These are phyloP conservation scores for Silene latifolia DNA, from an alignment of 148 eudicot genomes.

Conservation along the genomic window DNA sequence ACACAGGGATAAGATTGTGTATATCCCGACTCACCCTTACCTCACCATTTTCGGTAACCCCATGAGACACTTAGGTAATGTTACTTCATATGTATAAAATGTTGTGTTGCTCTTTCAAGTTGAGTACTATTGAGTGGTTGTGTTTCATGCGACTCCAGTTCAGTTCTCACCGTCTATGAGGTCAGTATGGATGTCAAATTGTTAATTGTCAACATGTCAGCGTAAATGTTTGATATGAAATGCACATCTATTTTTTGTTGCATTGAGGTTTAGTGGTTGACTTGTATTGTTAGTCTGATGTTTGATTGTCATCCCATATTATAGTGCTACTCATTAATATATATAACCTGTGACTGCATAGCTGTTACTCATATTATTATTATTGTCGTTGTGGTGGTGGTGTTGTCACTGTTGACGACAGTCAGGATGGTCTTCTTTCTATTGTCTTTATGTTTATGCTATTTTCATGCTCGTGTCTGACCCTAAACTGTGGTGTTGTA, in stretches of 20 bases:
- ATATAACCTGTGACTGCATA: background rate
- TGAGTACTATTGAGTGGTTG: background rate
- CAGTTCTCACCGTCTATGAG: background rate
- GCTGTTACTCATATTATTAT: background rate
- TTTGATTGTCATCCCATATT: background rate
- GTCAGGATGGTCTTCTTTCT: background rate
- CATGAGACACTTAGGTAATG: background rate
- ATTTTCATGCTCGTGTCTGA: background rate
- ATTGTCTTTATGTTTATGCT: background rate
- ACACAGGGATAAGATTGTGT: background rate
- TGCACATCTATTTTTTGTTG: background rate
- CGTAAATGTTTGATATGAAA: background rate
- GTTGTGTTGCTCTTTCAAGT: background rate
- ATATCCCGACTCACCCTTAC: background rate
- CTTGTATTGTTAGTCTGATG: background rate
- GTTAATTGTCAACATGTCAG: background rate
- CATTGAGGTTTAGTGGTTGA: background rate
- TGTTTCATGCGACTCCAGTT: background rate
- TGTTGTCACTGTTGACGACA: no score
- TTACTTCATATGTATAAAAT: background rate
- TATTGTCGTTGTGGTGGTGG: no score
- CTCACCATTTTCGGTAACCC: background rate
- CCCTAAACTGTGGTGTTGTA: constrained; percentile 30
- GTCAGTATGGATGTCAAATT: background rate
- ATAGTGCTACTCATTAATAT: background rate